Evolutionary conservation across 1,139 yeast genomes (phyloP), one percentile per base, ranked within the genome.

Genomic region (Yamadazyma jaroonii): DNA sequence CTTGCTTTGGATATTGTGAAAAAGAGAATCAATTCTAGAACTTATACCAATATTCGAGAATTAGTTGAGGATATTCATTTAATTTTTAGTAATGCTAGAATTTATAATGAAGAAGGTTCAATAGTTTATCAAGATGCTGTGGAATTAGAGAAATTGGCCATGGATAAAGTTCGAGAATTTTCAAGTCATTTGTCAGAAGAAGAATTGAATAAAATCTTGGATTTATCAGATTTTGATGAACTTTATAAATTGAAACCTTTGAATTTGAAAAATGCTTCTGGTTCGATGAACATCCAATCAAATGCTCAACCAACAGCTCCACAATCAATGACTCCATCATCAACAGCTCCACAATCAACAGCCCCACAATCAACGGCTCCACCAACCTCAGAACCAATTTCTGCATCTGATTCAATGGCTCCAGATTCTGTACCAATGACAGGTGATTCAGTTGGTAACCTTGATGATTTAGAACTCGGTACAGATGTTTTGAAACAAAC

Each of bases 31-130:
- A 67, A 70, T 33, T 60, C 72, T 24, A 67, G 62, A 38, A 67
- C 74, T 6, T 86, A 87, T 53, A 64, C 67, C 21, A 59, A 66
- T 6, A 59, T 82, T 34, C 71, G 77, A 26, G 90, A 84, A 47
- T 75, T 85, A 42, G 61, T 81, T 38, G 84, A 77, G 45, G 96
- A 87, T 54, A 65, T 87, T 40, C 83, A 82, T 47, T 71, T 81
- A 49, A 85, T 90, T 78, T 85, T 86, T 59, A 72, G 77, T 41
- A 90, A 90, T 59, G 97, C 97, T 2, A 73, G 82, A 45, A 76
- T 78, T n/a, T 90, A 88, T 57, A 90, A 90, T 53, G 94, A 88
- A 53, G 96, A 86, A 56, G 96, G 95, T 0, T 86, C 96, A 2
- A 59, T 82, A 42, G 88, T 90, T 12, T 86, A 81, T 51, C 74